Evolutionary conservation across 805 yeast species (phyloP), one percentile per base, ranked within the genome.

Genomic region (Metschnikowia similis): DNA sequence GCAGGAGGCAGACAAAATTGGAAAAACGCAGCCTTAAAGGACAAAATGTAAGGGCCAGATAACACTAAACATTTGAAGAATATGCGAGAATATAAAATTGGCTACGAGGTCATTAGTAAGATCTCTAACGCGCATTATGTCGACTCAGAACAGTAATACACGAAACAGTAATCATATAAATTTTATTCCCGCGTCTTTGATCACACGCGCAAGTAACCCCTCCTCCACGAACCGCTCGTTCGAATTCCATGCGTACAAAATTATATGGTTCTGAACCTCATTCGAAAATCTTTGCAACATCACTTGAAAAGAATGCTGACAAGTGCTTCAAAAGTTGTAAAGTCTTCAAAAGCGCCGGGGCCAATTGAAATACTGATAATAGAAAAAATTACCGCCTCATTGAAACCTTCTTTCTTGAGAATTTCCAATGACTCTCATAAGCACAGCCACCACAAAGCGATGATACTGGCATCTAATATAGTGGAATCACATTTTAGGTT

Each of bases 361-460:
- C 84, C 87, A 6, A 71, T 82, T n/a, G 83, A 82, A 49, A 61
- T 63, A 35, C 61, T 70, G 38, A 81, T 84, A 36, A 64, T 68
- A 36, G 53, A 62, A 2, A 82, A 82, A 55, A 59, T 84, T 29
- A 55, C 64, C 17, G 53, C 58, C 6, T 65, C 62, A 34, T 75
- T 75, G 43, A 60, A 69, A 55, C 95, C 81, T 21, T 60, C 62
- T 8, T 65, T 55, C 56, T 73, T 80, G 56, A 76, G 71, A 31
- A 76, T 92, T 6, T 72, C 71, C 50, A 92, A 92, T 64, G 97
- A 92, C 66, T 88, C 96, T 6, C 82, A 82, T 66, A 87, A 87
- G 63, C 98, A 92, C 66, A 81, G 90, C 1, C 91, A 88, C 56
- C 98, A 92, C 66, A 84, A 83, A 50, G 90, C 95, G 1, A 77